Percentiles rank a stretch among this genome's conserved stretches.
Conservation (phyloP, 768 basidiomycete genomes). For the Russula emetica region DNA sequence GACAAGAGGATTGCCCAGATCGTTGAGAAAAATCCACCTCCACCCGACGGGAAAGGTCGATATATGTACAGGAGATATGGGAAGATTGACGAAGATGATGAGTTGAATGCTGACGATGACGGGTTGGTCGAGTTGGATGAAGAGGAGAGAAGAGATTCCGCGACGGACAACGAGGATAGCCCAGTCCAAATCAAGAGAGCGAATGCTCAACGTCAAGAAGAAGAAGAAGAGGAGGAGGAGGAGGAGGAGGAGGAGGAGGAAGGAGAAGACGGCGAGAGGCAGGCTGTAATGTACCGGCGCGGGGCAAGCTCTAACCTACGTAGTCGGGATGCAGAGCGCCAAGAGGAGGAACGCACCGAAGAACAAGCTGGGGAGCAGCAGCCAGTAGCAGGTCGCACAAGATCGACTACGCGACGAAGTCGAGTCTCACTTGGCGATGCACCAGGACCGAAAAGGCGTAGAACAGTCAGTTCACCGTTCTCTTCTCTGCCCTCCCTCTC, state of each 20-base stretch:
- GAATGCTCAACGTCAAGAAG: constrained; percentile 9
- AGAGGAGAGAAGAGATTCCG: neutral
- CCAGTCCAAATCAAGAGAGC: neutral
- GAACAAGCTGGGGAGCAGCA: neutral
- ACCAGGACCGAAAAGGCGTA: neutral
- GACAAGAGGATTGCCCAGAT: constrained; percentile 25
- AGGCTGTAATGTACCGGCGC: neutral
- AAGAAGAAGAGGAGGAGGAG: constrained; percentile 23
- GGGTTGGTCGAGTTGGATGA: neutral
- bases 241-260: too few species aligned
- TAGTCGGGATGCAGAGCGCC: neutral
- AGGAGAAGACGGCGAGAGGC: neutral
- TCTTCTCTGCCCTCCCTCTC: neutral
- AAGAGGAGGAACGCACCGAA: neutral
- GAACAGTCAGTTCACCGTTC: neutral
- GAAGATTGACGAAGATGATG: neutral
- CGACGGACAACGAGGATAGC: constrained; percentile 9
- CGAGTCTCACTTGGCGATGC: neutral
- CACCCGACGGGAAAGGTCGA: constrained; percentile 22
- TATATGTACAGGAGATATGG: constrained; percentile 13
- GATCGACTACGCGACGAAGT: neutral
- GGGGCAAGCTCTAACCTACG: neutral
- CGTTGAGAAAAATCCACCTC: constrained; percentile 18
- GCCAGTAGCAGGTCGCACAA: neutral
- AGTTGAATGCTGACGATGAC: neutral